Evolutionary conservation across 768 basidiomycete species (phyloP), one percentile per base, ranked within the genome.

Genomic region (Mycena albidolilacea): DNA sequence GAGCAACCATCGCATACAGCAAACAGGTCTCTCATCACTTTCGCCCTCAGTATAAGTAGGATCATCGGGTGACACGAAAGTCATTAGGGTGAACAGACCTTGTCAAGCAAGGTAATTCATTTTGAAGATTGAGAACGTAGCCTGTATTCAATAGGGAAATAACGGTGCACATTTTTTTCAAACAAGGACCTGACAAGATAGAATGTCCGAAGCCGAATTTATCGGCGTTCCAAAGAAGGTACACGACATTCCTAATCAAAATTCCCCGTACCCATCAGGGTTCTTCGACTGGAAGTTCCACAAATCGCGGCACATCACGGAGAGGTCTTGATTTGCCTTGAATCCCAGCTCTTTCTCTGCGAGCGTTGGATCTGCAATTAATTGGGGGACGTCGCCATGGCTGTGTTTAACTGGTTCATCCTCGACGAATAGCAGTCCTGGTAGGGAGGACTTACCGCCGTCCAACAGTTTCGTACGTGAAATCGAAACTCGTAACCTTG

Each of bases 261-360:
- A 63, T 41, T 82, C 82, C 37, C 79, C 87, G 74, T 95, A 98
- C 3, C 97, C 97, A 39, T 89, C 80, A 7, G 94, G 95, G 78
- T 98, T 95, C 81, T 91, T 95, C 21, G 90, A 91, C 85, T 99
- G 97, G 96, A 97, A 99, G 84, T 97, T 97, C 98, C 98, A 99
- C 77, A 98, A 86, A 82, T 99, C 98, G 68, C 90, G 87, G 83
- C 98, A 99, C 96, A 99, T 99, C 67, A 92, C 92, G 74, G 96
- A 93, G 57, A 99, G 87, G 77, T 91, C 87, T 78, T 91, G 88
- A 35, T 88, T 86, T 12, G 97, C 97, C 72, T 90, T 89, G 89
- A 98, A 99, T 8, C 95, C 95, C 39, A 99, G 92, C 81, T 99
- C 97, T 80, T 90, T 90, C 85, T 97, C 91, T 0, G 98, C 98